Percentiles rank a stretch among this genome's conserved stretches.
phyloP scores from a whole-genome alignment of 495 filamentous ascomycete genomes.

The Hyphodiscus hymeniophilus region DNA sequence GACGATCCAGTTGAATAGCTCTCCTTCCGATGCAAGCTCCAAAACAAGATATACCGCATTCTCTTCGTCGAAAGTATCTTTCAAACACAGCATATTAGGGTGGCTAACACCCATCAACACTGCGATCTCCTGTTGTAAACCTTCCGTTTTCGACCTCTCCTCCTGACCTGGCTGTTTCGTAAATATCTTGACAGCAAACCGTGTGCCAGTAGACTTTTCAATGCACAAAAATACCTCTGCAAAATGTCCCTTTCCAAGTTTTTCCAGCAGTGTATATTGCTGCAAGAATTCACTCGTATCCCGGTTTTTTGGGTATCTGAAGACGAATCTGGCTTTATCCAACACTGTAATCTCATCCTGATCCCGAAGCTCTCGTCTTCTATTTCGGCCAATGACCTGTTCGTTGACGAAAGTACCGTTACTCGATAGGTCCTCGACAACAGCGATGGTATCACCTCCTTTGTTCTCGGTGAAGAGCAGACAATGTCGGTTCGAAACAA shows the following conservation, averaged over 20 bases:
- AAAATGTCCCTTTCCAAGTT: constrained; percentile 94
- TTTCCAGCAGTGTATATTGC: constrained; percentile 75
- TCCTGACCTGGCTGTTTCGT: constrained; percentile 70
- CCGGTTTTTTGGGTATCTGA: constrained; percentile 74
- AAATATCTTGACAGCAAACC: constrained; percentile 92
- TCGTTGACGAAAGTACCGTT: constrained; percentile 98
- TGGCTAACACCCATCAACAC: constrained; percentile 95
- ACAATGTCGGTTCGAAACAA: constrained; percentile 94
- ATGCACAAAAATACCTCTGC: constrained; percentile 89
- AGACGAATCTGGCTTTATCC: constrained; percentile 76
- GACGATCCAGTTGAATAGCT: constrained; percentile 91
- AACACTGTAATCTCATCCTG: constrained; percentile 85
- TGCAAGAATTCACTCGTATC: constrained; percentile 72
- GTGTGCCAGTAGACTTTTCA: constrained; percentile 71
- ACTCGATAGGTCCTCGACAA: constrained; percentile 88
- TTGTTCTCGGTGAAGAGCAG: constrained; percentile 83
- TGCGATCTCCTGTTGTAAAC: constrained; percentile 90
- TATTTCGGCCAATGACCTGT: constrained; percentile 82
- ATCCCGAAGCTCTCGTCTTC: constrained; percentile 77
- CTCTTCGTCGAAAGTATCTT: constrained; percentile 88
- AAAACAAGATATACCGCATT: constrained; percentile 88
- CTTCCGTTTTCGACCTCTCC: constrained; percentile 72
- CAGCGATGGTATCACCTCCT: constrained; percentile 66
- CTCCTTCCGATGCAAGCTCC: constrained; percentile 85
- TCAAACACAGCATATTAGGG: constrained; percentile 88